phyloP scores from a whole-genome alignment of 257 asterid genomes.

The Cruciata laevipes region DNA sequence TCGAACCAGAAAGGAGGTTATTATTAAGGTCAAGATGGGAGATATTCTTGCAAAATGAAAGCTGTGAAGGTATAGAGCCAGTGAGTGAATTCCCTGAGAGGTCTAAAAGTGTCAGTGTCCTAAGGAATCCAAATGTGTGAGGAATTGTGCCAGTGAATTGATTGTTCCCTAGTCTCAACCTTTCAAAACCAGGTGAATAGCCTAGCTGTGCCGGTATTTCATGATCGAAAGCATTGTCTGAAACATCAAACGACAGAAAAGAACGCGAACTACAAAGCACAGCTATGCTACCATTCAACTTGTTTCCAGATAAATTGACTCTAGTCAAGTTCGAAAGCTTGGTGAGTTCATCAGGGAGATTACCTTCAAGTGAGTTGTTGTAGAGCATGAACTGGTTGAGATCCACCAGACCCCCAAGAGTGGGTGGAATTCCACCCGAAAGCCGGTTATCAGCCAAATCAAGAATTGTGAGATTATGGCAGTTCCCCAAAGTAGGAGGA shows the following conservation, averaged over 20 bases:
- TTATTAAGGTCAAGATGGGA: conserved; percentile 76
- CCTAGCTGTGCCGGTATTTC: conserved; percentile 69
- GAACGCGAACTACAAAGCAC: conserved; percentile 58
- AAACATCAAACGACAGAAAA: conserved; percentile 73
- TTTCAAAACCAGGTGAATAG: conserved; percentile 55
- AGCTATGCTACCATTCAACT: conserved; percentile 58
- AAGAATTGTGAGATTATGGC: conserved; percentile 47
- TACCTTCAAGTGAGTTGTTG: conserved; percentile 75
- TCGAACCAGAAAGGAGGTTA: conserved; percentile 55
- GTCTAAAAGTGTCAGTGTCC: conserved; percentile 54
- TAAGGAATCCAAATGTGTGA: conserved; percentile 53
- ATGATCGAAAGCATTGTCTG: conserved; percentile 56
- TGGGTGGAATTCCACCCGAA: conserved; percentile 66
- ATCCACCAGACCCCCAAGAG: conserved; percentile 50
- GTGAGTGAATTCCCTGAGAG: conserved; percentile 63
- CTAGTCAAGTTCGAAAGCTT: conserved; percentile 60
- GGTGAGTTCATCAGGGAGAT: conserved; percentile 50
- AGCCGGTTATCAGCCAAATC: conserved; percentile 79
- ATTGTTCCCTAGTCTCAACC: conserved; percentile 73
- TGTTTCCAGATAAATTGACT: conserved; percentile 67
- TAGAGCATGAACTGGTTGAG: conserved; percentile 77
- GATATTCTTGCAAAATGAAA: conserved; percentile 56
- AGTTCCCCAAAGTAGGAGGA: conserved; percentile 68
- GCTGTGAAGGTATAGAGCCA: conserved; percentile 60
- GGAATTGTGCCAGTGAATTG: conserved; percentile 66